Evolutionary conservation across 139 green algal species (phyloP), one percentile per base, ranked within the genome.

Genomic region (Microglena sp.): DNA sequence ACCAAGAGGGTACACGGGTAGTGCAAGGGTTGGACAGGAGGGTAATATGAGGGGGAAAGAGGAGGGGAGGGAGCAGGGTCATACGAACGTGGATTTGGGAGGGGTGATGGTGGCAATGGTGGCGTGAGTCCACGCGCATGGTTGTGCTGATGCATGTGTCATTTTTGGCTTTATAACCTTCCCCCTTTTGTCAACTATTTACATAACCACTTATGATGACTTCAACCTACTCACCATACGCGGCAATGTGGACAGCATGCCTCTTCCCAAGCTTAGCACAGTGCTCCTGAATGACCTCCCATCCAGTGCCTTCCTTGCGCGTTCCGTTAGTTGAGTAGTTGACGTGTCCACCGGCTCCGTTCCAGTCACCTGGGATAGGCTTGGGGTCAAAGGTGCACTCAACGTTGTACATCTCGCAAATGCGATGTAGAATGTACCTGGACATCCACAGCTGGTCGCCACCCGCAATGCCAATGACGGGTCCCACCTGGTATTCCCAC

Each of bases 321-420:
- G 92, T 97, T 55, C 57, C 74, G 50, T 95, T 92, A 67, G 80
- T 98, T 70, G 79, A 91, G 90, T 89, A 99, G 93, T 99, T 99
- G 68, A 73, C 80, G 84, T 99, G 93, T 69, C 90, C 89, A 70
- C 92, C 93, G 4, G 90, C 86, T 58, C 93, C 93, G 78, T 99
- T 99, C 93, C 93, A 99, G 87, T 99, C 93, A 35, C 93, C 89
- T n/a, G 92, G 92, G 68, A 96, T 90, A 75, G 90, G 90, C 86
- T 98, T 98, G 73, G 93, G 93, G 80, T 98, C 93, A 65, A 97
- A 90, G 6, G 92, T 93, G 28, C 45, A 74, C 80, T 96, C 90
- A 29, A 97, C 85, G 63, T 95, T 94, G 84, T 85, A 95, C 43
- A 91, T 77, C 86, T 98, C 91, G 28, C 78, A 80, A 21, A 97